These are phyloP conservation scores for Sanghuangporus baumii DNA, from an alignment of 1,284 basidiomycete genomes.

Conservation along the genomic window DNA sequence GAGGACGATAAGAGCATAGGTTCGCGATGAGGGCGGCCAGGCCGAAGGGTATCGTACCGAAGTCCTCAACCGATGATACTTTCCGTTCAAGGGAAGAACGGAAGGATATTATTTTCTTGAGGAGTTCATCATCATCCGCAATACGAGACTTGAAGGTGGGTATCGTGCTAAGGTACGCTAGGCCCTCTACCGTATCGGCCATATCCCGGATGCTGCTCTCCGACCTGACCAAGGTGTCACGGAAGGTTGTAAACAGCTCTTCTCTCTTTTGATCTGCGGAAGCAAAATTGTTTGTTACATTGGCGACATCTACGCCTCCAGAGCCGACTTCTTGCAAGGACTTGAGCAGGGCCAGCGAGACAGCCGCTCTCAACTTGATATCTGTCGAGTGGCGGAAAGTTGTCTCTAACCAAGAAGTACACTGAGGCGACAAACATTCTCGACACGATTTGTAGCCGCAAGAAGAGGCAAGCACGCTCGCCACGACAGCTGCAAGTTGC, in stretches of 20 bases:
- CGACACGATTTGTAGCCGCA: slow-evolving; percentile 69
- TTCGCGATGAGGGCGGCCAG: slow-evolving; percentile 71
- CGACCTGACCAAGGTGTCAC: slow-evolving; percentile 3
- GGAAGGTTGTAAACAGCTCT: slow-evolving; percentile 29
- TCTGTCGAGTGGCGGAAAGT: slow-evolving; percentile 46
- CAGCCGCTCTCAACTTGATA: slow-evolving; percentile 47
- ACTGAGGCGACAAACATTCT: slow-evolving; percentile 48
- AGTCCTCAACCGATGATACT: slow-evolving; percentile 23
- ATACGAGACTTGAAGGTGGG: slow-evolving; percentile 62
- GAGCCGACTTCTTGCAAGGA: slow-evolving; percentile 43
- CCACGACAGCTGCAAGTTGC: slow-evolving; percentile 46
- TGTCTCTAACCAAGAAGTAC: slow-evolving; percentile 55
- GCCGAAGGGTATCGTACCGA: slow-evolving; percentile 66
- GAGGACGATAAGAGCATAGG: slow-evolving; percentile 63
- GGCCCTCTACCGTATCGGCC: slow-evolving; percentile 71
- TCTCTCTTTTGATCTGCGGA: slow-evolving; percentile 37
- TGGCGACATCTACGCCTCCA: slow-evolving; percentile 25
- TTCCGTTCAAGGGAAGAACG: slow-evolving; percentile 27
- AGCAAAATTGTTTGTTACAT: slow-evolving; percentile 41
- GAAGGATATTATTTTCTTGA: slow-evolving; percentile 57
- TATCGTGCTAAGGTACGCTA: slow-evolving; percentile 74
- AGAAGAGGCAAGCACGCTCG: slow-evolving; percentile 68
- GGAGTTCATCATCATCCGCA: slow-evolving; percentile 48
- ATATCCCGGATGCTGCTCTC: slow-evolving; percentile 19
- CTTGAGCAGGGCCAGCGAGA: slow-evolving; percentile 75